Conservation (phyloP, 1,139 yeast species). For the Zhuliangozyma blackwelliae region DNA sequence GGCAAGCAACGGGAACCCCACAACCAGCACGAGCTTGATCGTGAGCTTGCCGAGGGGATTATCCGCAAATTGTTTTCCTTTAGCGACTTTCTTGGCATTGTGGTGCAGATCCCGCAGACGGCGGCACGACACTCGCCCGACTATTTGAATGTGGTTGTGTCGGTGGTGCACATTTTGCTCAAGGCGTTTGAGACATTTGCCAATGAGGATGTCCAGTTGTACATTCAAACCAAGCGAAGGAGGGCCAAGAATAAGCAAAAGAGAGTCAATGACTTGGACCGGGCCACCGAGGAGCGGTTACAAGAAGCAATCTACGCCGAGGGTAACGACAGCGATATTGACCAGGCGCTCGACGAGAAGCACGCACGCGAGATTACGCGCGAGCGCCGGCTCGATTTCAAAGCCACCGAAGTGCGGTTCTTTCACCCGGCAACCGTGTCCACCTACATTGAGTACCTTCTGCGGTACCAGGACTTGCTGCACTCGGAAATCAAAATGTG, state of each 20-base stretch:
- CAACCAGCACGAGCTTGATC: slow-evolving; percentile 46
- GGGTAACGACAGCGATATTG: slow-evolving; percentile 45
- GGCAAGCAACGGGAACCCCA: slow-evolving; percentile 36
- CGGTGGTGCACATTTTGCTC: slow-evolving; percentile 61
- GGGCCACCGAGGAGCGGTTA: slow-evolving; percentile 22
- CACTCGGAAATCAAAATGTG: slow-evolving; percentile 61
- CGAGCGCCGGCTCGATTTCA: slow-evolving; percentile 52
- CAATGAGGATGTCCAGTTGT: slow-evolving; percentile 55
- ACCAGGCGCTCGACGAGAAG: slow-evolving; percentile 34
- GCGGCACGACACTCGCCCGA: slow-evolving; percentile 65
- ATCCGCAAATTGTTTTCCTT: slow-evolving; percentile 55
- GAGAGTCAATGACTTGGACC: slow-evolving; percentile 23
- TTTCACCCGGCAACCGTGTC: slow-evolving; percentile 43
- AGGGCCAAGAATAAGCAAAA: slow-evolving; percentile 20
- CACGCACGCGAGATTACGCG: slow-evolving; percentile 33
- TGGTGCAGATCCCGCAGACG: slow-evolving; percentile 59
- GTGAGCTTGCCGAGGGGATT: slow-evolving; percentile 47
- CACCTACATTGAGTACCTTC: slow-evolving; percentile 49
- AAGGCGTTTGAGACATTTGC: slow-evolving; percentile 67
- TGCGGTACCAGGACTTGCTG: slow-evolving; percentile 58
- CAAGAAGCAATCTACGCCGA: slow-evolving; percentile 37
- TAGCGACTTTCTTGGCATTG: slow-evolving; percentile 55
- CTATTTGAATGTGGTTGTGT: slow-evolving; percentile 59
- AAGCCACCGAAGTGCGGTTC: slow-evolving; percentile 34
- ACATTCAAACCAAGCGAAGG: slow-evolving; percentile 47